A percentile compares a stretch with the other conserved stretches of the same genome.
Conservation (phyloP, 305 asterid species). For the Fraxinus paxiana region DNA sequence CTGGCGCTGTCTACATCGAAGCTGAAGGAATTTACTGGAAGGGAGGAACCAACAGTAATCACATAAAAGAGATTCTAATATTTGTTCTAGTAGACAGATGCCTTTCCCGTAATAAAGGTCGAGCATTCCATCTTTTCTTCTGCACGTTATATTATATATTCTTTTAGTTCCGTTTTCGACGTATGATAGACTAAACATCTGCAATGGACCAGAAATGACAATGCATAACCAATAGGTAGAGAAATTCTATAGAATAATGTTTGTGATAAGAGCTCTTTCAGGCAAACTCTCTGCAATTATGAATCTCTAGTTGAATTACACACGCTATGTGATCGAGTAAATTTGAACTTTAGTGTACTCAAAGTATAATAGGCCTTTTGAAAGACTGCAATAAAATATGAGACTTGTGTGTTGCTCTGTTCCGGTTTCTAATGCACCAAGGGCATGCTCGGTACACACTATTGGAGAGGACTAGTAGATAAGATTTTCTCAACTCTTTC, state of each 20-base stretch:
- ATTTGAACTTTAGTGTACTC: background rate
- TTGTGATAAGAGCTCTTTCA: background rate
- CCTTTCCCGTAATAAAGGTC: slow-evolving; percentile 26
- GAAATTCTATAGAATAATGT: background rate
- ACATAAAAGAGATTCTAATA: slow-evolving; percentile 41
- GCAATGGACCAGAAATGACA: background rate
- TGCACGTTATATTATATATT: slow-evolving; percentile 6
- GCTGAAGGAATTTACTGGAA: slow-evolving; percentile 83
- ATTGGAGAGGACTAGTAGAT: background rate
- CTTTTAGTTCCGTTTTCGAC: background rate
- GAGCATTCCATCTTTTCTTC: slow-evolving; percentile 14
- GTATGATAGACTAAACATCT: slow-evolving; percentile 1
- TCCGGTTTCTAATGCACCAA: background rate
- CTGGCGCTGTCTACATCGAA: slow-evolving; percentile 74
- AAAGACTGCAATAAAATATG: background rate
- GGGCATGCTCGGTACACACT: background rate
- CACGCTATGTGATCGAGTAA: background rate
- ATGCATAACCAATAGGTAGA: background rate
- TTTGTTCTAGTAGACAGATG: background rate
- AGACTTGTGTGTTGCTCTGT: background rate
- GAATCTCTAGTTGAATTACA: background rate
- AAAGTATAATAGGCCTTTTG: background rate
- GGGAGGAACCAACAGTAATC: slow-evolving; percentile 91
- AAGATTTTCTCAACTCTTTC: background rate
- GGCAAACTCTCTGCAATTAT: background rate